Evolutionary conservation across 1,284 basidiomycete genomes (phyloP).

Genomic region (Ustilago loliicola): DNA sequence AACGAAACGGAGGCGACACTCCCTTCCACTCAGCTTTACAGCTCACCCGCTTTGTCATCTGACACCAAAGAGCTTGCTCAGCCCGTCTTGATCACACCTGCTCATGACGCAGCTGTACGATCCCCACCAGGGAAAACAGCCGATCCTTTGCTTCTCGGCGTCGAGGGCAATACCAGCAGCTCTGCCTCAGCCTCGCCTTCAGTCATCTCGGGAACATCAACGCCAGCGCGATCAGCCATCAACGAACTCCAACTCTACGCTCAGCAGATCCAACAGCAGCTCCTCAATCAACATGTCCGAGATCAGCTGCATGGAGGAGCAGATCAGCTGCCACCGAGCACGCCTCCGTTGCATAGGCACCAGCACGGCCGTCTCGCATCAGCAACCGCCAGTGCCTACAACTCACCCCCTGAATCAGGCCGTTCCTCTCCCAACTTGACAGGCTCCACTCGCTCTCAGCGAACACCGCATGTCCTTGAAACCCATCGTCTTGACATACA

Average conservation of each 20-base stretch:
- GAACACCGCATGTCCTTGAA: constrained; percentile 57
- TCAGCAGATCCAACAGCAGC: constrained; percentile 49
- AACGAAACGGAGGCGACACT: neutral
- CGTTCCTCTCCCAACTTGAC: constrained; percentile 38
- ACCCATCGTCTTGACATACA: constrained; percentile 63
- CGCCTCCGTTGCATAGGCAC: constrained; percentile 8
- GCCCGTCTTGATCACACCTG: constrained; percentile 27
- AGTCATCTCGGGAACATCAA: constrained; percentile 40
- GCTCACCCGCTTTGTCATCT: constrained; percentile 34
- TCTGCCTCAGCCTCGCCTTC: constrained; percentile 37
- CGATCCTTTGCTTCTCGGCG: constrained; percentile 27
- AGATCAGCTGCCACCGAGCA: neutral
- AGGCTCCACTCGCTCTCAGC: constrained; percentile 27
- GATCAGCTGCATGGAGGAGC: constrained; percentile 20
- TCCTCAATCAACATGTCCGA: constrained; percentile 44
- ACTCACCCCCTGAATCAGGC: constrained; percentile 46
- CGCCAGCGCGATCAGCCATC: constrained; percentile 31
- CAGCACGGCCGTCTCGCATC: constrained; percentile 22
- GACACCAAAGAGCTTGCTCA: constrained; percentile 43
- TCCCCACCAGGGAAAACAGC: neutral
- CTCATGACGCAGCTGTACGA: constrained; percentile 1
- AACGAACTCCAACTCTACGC: constrained; percentile 46
- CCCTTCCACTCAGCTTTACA: constrained; percentile 30
- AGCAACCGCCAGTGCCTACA: constrained; percentile 29
- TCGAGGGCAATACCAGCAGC: constrained; percentile 16